Conservation (phyloP, 345 rosid species). For the Erysimum cheiranthoides region DNA sequence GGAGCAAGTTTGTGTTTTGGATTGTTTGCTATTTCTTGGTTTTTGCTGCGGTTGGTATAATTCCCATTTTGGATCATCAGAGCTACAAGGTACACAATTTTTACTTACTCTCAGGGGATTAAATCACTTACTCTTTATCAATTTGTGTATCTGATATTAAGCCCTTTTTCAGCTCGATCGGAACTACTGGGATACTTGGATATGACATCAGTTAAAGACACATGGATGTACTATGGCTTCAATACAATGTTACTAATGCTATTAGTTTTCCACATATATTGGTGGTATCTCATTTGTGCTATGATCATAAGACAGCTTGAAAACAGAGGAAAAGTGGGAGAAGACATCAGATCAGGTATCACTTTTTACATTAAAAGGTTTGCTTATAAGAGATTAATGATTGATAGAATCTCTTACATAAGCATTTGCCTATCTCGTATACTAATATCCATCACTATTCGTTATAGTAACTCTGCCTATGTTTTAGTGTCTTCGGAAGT, state of each 20-base stretch:
- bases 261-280: slow-evolving; percentile 83
- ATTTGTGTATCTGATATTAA: background rate
- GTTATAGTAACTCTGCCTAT: background rate
- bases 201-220: slow-evolving; percentile 46
- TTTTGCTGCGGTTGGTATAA: slow-evolving; percentile 69
- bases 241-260: slow-evolving; percentile 80
- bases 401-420: slow-evolving; percentile 10
- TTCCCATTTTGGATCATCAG: slow-evolving; percentile 89
- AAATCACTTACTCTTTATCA: background rate
- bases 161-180: slow-evolving; percentile 9
- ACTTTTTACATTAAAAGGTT: background rate
- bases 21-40: slow-evolving; percentile 83
- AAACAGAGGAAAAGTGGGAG: slow-evolving; percentile 88
- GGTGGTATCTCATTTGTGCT: slow-evolving; percentile 88
- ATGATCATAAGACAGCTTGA: slow-evolving; percentile 78
- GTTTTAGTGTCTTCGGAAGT: background rate
- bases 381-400: background rate
- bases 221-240: slow-evolving; percentile 61
- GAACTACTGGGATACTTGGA: slow-evolving; percentile 54
- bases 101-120: background rate
- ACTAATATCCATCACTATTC: background rate
- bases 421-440: background rate
- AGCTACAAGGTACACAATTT: slow-evolving; percentile 60
- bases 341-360: slow-evolving; percentile 92
- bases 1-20: slow-evolving; percentile 88